Evolutionary conservation across 257 asterid species (phyloP), one percentile per base, ranked within the genome.

Genomic region (Plantago elongata): DNA sequence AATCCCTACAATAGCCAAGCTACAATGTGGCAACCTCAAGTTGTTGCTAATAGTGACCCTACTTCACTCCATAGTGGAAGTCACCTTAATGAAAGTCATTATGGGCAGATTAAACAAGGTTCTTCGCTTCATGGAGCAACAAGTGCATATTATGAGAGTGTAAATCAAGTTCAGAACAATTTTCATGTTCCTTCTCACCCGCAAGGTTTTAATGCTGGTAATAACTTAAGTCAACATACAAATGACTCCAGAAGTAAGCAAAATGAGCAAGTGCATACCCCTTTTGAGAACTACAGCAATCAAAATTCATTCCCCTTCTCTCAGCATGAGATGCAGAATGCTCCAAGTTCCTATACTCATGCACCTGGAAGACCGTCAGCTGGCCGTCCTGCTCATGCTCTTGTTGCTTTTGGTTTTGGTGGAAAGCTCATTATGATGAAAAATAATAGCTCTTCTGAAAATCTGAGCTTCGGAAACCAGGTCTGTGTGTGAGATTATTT

Each of bases 361-460:
- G 68, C 78, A 42, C 51, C 83, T 9, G 95, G 81, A 67, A 89
- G 90, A 78, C 87, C 95, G 54, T 81, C 96, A 70, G 94, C 88
- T 11, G 97, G 94, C 45, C 95, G 97, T 54, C 97, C 99, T 55
- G 84, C 95, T 16, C 97, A 90, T 77, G 99, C 99, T 63, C 75
- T 93, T 77, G 95, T 84, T 72, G 63, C 90, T 63, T 93, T 93
- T 71, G 99, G 97, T 48, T 93, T 93, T 71, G 99, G 99, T 56
- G 97, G 99, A 70, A 93, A 93, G 73, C 88, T 93, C 61, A 82
- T 93, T 57, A 82, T 93, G 76, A 73, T 83, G 81, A 89, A 87
- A 79, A 74, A 83, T 69, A 66, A 64, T 60, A 62, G 63, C 72
- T 74, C 84, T 62, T 13, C 69, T 60, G 88, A 74, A 65, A 77